Evolutionary conservation across 176 grass and related monocot genomes (phyloP).

Genomic region (Pontederia paniculata): DNA sequence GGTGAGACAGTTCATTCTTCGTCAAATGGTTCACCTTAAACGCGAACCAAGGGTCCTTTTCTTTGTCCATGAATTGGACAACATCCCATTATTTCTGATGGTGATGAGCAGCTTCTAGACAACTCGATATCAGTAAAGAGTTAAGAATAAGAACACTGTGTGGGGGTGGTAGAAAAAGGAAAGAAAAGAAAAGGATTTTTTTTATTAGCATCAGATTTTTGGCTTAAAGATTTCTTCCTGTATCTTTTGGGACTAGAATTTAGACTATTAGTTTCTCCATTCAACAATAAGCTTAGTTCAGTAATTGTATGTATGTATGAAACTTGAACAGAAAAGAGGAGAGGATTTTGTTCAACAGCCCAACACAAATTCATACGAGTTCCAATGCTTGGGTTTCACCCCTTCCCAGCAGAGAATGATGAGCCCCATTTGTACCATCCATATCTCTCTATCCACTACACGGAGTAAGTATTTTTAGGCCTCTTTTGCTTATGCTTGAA

Average conservation of each 20-base stretch:
- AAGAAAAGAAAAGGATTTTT: too few relatives aligned
- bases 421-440: constrained; percentile 9
- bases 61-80: background rate
- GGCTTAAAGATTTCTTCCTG: too few relatives aligned
- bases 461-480: background rate
- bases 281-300: too few relatives aligned
- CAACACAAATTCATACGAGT: constrained; percentile 4
- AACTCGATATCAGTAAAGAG: background rate
- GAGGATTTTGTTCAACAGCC: background rate
- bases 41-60: too few relatives aligned
- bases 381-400: constrained; percentile 16
- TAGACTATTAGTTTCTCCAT: too few relatives aligned
- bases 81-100: background rate
- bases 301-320: too few relatives aligned
- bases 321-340: background rate
- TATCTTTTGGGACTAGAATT: too few relatives aligned
- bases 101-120: background rate
- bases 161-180: too few relatives aligned
- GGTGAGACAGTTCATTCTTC: background rate
- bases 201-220: too few relatives aligned
- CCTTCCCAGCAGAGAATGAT: constrained; percentile 17
- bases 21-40: background rate
- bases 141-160: too few relatives aligned
- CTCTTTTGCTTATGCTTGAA: background rate
- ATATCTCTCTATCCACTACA: constrained; percentile 14